Percentiles rank a stretch among this genome's conserved stretches.
These are phyloP conservation scores for Aureobasidium namibiae DNA, from an alignment of 2,329 filamentous ascomycete genomes.

Conservation along the genomic window DNA sequence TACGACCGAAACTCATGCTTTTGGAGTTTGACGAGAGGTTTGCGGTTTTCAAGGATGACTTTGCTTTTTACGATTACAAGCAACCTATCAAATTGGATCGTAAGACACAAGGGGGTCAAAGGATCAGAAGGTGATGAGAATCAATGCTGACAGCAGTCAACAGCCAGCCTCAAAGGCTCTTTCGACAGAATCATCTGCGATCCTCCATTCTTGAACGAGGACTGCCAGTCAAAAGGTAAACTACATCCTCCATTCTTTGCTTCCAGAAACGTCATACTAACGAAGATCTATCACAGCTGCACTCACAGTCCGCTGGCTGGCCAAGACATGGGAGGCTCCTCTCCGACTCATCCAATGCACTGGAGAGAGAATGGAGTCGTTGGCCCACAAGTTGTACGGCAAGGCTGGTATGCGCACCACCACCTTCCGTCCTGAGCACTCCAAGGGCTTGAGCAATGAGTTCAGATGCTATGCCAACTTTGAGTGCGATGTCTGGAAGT, in stretches of 20 bases:
- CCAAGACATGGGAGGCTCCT: slow-evolving; percentile 39
- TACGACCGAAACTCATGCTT: slow-evolving; percentile 53
- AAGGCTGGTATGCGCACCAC: slow-evolving; percentile 56
- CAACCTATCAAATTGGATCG: slow-evolving; percentile 58
- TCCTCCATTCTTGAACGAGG: slow-evolving; percentile 70
- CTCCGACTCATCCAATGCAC: slow-evolving; percentile 59
- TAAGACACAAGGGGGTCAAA: no score
- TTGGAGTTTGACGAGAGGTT: slow-evolving; percentile 71
- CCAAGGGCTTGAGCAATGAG: slow-evolving; percentile 69
- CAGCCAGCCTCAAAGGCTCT: slow-evolving; percentile 50
- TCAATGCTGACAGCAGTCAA: neutral
- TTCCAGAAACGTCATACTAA: neutral
- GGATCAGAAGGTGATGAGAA: neutral
- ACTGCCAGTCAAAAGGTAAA: slow-evolving; percentile 70
- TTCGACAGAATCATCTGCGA: slow-evolving; percentile 67
- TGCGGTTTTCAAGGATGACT: slow-evolving; percentile 66
- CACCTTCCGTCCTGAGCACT: slow-evolving; percentile 59
- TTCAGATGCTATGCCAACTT: slow-evolving; percentile 76
- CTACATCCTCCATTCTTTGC: slow-evolving; percentile 8
- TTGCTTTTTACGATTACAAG: slow-evolving; percentile 66
- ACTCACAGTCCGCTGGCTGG: slow-evolving; percentile 66
- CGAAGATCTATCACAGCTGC: slow-evolving; percentile 45
- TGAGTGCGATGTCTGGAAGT: slow-evolving; percentile 46
- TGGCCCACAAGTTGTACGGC: slow-evolving; percentile 60
- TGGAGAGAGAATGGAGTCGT: slow-evolving; percentile 63